Percentiles rank a stretch among this genome's conserved stretches.
These are phyloP conservation scores for Lyophyllum semitale DNA, from an alignment of 768 basidiomycete genomes.

Conservation along the genomic window DNA sequence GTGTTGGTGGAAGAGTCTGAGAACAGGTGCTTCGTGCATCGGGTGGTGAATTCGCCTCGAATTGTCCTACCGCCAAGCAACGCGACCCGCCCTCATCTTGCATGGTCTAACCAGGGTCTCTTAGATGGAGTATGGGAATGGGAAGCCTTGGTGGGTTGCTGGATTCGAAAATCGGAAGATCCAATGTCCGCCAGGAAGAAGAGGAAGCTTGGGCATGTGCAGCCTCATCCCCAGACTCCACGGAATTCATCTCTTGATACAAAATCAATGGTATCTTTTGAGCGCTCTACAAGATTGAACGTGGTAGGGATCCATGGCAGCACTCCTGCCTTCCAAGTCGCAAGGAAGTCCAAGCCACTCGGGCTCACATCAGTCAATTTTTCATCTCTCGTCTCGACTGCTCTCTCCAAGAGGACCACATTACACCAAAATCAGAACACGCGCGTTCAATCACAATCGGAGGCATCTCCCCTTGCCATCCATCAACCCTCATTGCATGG, in stretches of 20 bases:
- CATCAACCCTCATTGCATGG: not conserved
- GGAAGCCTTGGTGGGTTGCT: slow-evolving; percentile 48
- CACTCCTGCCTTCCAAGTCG: not conserved
- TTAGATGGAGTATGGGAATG: slow-evolving; percentile 40
- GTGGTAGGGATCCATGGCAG: not conserved
- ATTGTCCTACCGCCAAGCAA: not conserved
- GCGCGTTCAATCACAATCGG: not conserved
- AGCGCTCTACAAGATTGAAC: no score
- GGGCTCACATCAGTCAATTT: not conserved
- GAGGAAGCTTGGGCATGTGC: slow-evolving; percentile 5
- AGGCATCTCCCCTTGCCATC: not conserved
- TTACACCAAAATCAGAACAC: not conserved
- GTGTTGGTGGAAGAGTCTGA: slow-evolving; percentile 54
- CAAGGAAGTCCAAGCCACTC: not conserved
- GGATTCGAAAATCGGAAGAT: slow-evolving; percentile 33
- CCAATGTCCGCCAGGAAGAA: slow-evolving; percentile 9
- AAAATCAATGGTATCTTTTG: not conserved
- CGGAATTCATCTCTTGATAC: not conserved
- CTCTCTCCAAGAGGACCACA: slow-evolving; percentile 1
- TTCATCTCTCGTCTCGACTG: slow-evolving; percentile 3
- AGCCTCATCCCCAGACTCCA: not conserved
- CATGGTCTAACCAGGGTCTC: not conserved
- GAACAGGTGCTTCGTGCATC: slow-evolving; percentile 41
- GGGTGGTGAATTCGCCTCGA: slow-evolving; percentile 1
- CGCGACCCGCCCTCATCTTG: not conserved